Conservation (phyloP, 306 rosid species). For the Crataegus laevigata region DNA sequence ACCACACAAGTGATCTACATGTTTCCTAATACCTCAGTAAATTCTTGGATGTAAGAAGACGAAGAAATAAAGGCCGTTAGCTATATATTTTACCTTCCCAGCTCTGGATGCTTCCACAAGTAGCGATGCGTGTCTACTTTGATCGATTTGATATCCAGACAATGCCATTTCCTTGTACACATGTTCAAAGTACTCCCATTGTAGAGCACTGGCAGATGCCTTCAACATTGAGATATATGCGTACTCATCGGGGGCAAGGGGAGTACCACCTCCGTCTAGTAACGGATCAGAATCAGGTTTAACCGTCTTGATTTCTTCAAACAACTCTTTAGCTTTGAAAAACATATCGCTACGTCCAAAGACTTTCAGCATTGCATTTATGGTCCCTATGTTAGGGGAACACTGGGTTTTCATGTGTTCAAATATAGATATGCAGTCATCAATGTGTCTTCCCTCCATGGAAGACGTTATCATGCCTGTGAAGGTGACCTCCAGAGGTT, state of each 20-base stretch:
- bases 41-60: not conserved
- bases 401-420: constrained; percentile 61
- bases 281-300: constrained; percentile 31
- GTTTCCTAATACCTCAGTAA: too few species aligned
- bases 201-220: constrained; percentile 70
- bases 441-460: constrained; percentile 64
- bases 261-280: constrained; percentile 12
- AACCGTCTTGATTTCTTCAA: constrained; percentile 52
- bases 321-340: constrained; percentile 71
- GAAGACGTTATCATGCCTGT: constrained; percentile 87
- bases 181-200: constrained; percentile 96
- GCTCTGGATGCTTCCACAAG: constrained; percentile 75
- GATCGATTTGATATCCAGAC: constrained; percentile 63
- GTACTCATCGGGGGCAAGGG: constrained; percentile 49
- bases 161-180: constrained; percentile 79
- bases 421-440: constrained; percentile 52
- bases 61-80: not conserved
- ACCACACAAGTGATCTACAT: too few species aligned
- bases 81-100: constrained; percentile 56
- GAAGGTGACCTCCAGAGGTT: constrained; percentile 80
- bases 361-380: constrained; percentile 80
- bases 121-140: constrained; percentile 43
- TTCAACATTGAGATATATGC: constrained; percentile 68
- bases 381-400: constrained; percentile 68
- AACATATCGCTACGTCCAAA: constrained; percentile 72